Percentiles rank a stretch among this genome's conserved stretches.
These are phyloP conservation scores for Phyllostachys edulis DNA, from an alignment of 176 grass and related monocot species.

Conservation along the genomic window DNA sequence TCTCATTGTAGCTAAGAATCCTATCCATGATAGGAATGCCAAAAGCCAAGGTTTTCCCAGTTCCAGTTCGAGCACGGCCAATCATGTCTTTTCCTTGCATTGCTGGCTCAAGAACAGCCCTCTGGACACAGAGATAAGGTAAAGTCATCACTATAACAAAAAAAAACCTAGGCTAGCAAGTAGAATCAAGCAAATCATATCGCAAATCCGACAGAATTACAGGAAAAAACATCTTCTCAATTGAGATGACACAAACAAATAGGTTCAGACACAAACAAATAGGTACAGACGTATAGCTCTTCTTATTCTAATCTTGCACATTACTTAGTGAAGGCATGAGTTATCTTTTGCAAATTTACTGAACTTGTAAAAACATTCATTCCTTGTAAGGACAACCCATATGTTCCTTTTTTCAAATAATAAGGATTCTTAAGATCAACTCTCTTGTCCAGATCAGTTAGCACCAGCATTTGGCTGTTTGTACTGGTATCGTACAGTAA, in stretches of 20 bases:
- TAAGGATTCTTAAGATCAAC: background rate
- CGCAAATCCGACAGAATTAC: background rate
- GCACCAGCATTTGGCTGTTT: background rate
- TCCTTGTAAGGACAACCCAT: background rate
- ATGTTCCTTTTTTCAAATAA: background rate
- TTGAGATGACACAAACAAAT: constrained; percentile 1
- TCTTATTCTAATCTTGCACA: background rate
- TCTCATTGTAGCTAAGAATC: constrained; percentile 73
- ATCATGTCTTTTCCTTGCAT: constrained; percentile 98
- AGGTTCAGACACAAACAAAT: background rate
- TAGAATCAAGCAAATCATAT: background rate
- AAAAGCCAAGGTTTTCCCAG: constrained; percentile 96
- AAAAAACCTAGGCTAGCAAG: constrained; percentile 4
- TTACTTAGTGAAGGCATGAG: background rate
- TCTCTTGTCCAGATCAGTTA: background rate
- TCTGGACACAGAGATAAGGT: constrained; percentile 45
- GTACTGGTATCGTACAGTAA: background rate
- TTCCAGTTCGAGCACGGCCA: constrained; percentile 85
- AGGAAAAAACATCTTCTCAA: background rate
- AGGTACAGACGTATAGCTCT: background rate
- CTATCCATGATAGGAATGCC: constrained; percentile 94
- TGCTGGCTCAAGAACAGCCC: constrained; percentile 90
- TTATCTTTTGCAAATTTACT: background rate
- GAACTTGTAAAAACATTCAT: background rate
- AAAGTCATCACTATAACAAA: constrained; percentile 12